Percentiles rank a stretch among this genome's conserved stretches.
These are phyloP conservation scores for Starmerella khaoyaiensis DNA, from an alignment of 805 yeast genomes.

Conservation along the genomic window DNA sequence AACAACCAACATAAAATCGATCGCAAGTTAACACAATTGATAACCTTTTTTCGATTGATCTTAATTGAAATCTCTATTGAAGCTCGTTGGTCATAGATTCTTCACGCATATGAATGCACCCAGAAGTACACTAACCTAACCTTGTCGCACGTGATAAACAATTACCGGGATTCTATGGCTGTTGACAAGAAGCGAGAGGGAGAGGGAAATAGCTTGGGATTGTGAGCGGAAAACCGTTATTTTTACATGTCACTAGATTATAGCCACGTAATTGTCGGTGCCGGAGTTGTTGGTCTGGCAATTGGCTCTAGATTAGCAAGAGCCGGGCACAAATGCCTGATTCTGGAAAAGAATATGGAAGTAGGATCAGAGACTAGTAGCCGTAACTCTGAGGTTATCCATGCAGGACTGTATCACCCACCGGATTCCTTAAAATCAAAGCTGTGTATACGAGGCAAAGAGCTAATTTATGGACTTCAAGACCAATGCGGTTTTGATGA, in stretches of 20 bases:
- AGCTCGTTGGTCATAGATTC: no score
- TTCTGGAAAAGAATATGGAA: conserved; percentile 54
- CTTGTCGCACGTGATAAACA: no score
- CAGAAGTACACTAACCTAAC: no score
- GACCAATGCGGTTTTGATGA: conserved; percentile 38
- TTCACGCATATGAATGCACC: no score
- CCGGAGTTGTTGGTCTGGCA: conserved; percentile 75
- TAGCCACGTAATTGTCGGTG: conserved; percentile 61
- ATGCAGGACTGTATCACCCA: conserved; percentile 81
- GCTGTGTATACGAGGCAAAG: conserved; percentile 65
- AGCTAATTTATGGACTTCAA: conserved; percentile 43
- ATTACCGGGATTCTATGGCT: no score
- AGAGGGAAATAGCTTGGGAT: no score
- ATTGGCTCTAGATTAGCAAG: conserved; percentile 54
- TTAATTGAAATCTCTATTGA: no score
- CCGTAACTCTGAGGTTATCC: conserved; percentile 87
- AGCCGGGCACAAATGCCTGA: conserved; percentile 39
- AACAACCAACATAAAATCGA: no score
- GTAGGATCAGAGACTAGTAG: conserved; percentile 74
- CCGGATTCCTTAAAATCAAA: conserved; percentile 49
- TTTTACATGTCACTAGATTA: conserved; percentile 13
- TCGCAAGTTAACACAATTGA: no score
- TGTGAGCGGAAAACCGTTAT: no score
- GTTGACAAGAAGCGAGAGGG: no score
- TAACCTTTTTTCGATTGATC: no score